Conservation (phyloP, 495 filamentous ascomycete species). For the Friedmanniomyces simplex region DNA sequence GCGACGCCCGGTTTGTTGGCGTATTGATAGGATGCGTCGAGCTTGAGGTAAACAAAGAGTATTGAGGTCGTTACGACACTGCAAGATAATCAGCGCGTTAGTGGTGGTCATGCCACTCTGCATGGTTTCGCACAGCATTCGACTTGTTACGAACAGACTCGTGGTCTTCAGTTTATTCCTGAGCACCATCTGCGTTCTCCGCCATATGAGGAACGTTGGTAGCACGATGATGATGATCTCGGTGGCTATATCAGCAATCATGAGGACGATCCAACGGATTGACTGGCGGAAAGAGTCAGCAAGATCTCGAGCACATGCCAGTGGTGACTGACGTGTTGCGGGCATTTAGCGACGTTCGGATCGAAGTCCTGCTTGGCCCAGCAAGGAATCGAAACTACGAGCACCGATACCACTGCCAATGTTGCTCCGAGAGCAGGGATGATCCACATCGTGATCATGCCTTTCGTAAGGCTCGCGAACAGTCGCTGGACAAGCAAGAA, state of each 20-base stretch:
- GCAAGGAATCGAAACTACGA: not conserved
- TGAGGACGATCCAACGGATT: not conserved
- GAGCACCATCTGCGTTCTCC: not conserved
- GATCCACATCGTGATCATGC: not conserved
- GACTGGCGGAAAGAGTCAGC: not conserved
- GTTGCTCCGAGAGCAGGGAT: not conserved
- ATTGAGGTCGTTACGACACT: not conserved
- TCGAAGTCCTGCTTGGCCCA: not conserved
- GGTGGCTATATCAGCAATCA: not conserved
- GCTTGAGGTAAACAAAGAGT: not conserved
- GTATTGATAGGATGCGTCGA: not conserved
- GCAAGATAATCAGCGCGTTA: not conserved
- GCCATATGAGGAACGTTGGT: not conserved
- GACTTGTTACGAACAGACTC: not conserved
- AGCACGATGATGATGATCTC: not conserved
- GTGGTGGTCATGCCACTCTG: not conserved
- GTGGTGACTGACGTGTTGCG: not conserved
- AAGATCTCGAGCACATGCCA: not conserved
- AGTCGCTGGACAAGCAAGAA: not conserved
- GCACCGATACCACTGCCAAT: not conserved
- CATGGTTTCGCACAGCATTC: too few relatives aligned
- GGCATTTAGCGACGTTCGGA: not conserved
- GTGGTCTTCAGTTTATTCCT: not conserved
- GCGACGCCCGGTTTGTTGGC: not conserved
- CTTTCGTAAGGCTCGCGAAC: not conserved